These are phyloP conservation scores for Yarrowia bubula DNA, from an alignment of 805 yeast species.

Conservation along the genomic window DNA sequence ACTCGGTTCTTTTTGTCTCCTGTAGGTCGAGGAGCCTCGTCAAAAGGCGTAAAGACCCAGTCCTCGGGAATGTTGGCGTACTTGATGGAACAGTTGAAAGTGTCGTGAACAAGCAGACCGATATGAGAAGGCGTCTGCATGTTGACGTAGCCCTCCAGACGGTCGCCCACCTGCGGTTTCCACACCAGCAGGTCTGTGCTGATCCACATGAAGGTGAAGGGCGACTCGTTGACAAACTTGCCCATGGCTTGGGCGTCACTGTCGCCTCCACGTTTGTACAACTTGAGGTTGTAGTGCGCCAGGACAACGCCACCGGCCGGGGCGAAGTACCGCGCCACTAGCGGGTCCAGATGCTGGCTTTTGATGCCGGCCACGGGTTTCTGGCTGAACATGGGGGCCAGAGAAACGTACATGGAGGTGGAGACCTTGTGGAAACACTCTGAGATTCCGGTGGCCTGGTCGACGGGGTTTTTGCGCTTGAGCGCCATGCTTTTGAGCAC, in stretches of 20 bases:
- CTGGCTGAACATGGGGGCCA: conserved; percentile 77
- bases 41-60: conserved; percentile 66
- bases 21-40: conserved; percentile 30
- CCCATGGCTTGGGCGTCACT: conserved; percentile 48
- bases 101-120: conserved; percentile 86
- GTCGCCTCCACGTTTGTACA: conserved; percentile 42
- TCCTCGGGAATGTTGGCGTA: conserved; percentile 77
- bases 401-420: conserved; percentile 69
- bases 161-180: conserved; percentile 88
- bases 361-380: conserved; percentile 76
- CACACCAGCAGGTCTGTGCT: conserved; percentile 79
- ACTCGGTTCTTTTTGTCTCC: conserved; percentile 34
- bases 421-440: conserved; percentile 66
- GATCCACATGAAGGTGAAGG: conserved; percentile 87
- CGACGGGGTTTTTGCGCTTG: conserved; percentile 34
- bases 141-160: conserved; percentile 80
- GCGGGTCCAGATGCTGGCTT: conserved; percentile 84
- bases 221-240: conserved; percentile 71
- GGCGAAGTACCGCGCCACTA: conserved; percentile 76
- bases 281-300: conserved; percentile 65
- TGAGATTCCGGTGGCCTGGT: conserved; percentile 40
- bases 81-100: conserved; percentile 90
- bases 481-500: conserved; percentile 19
- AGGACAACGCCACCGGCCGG: conserved; percentile 79
- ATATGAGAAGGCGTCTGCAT: conserved; percentile 95